These are phyloP conservation scores for Barbarea vulgaris DNA, from an alignment of 345 rosid genomes.

Conservation along the genomic window DNA sequence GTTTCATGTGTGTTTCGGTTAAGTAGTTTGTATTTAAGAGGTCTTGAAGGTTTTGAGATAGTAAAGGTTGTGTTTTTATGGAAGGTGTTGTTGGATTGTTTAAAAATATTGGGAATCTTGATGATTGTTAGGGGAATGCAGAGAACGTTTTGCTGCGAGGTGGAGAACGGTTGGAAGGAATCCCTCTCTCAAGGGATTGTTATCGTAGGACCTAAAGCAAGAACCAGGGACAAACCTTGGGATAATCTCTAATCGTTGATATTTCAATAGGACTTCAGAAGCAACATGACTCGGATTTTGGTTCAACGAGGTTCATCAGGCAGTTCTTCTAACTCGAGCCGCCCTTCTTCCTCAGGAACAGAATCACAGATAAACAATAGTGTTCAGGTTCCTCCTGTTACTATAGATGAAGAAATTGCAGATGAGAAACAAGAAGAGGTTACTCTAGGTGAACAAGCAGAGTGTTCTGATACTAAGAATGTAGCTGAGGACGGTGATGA, in stretches of 20 bases:
- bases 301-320: slow-evolving; percentile 86
- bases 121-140: slow-evolving; percentile 99
- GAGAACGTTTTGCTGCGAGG: slow-evolving; percentile 68
- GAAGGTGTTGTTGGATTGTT: slow-evolving; percentile 51
- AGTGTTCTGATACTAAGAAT: slow-evolving; percentile 57
- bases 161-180: slow-evolving; percentile 83
- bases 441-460: slow-evolving; percentile 53
- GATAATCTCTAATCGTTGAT: slow-evolving; percentile 43
- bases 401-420: slow-evolving; percentile 66
- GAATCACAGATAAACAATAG: slow-evolving; percentile 52
- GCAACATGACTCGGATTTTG: slow-evolving; percentile 84
- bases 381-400: slow-evolving; percentile 45
- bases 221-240: slow-evolving; percentile 78
- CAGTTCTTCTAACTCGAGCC: slow-evolving; percentile 76
- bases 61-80: slow-evolving; percentile 50
- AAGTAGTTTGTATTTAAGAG: slow-evolving; percentile 30
- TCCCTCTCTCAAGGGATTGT: slow-evolving; percentile 85
- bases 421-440: slow-evolving; percentile 63
- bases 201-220: slow-evolving; percentile 79
- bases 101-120: slow-evolving; percentile 73
- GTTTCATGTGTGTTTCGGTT: neutral
- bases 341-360: slow-evolving; percentile 59
- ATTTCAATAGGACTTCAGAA: slow-evolving; percentile 33
- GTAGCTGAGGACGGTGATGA: slow-evolving; percentile 47
- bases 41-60: slow-evolving; percentile 43